Conservation (phyloP, 345 rosid genomes). For the Bretschneidera sinensis region DNA sequence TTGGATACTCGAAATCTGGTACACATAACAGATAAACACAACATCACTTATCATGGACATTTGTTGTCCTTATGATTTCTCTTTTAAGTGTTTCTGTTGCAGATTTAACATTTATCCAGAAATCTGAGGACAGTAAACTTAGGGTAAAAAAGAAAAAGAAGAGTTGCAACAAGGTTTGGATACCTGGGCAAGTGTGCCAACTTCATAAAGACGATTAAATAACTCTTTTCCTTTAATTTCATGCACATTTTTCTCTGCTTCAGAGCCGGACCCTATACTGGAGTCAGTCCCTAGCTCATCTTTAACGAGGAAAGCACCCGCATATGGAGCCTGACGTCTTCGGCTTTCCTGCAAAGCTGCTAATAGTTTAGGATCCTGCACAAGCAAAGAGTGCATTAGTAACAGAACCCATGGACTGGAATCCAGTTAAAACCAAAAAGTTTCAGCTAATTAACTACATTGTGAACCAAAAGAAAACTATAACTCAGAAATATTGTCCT, state of each 20-base stretch:
- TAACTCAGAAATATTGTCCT: not conserved
- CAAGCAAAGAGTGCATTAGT: conserved; percentile 3
- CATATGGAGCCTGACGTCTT: conserved; percentile 95
- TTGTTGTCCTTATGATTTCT: not conserved
- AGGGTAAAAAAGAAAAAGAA: too few species aligned
- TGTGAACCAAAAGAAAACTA: not conserved
- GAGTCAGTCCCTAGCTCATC: conserved; percentile 78
- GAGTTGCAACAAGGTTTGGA: not conserved
- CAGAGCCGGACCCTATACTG: conserved; percentile 49
- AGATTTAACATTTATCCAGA: not conserved
- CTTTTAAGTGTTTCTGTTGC: not conserved
- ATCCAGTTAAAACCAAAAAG: not conserved
- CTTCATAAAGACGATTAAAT: conserved; percentile 80
- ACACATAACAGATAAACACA: conserved; percentile 14
- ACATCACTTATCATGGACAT: not conserved
- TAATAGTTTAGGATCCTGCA: conserved; percentile 85
- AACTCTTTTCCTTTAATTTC: conserved; percentile 84
- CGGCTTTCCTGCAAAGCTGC: conserved; percentile 92
- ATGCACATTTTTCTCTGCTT: conserved; percentile 57
- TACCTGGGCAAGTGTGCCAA: conserved; percentile 99
- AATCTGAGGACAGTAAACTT: not conserved
- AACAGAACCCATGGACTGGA: conserved; percentile 10
- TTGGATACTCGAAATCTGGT: conserved; percentile 78
- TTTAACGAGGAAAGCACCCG: conserved; percentile 94
- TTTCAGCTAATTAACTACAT: not conserved